Evolutionary conservation across 176 grass and related monocot species (phyloP).

Genomic region (Thalia dealbata): DNA sequence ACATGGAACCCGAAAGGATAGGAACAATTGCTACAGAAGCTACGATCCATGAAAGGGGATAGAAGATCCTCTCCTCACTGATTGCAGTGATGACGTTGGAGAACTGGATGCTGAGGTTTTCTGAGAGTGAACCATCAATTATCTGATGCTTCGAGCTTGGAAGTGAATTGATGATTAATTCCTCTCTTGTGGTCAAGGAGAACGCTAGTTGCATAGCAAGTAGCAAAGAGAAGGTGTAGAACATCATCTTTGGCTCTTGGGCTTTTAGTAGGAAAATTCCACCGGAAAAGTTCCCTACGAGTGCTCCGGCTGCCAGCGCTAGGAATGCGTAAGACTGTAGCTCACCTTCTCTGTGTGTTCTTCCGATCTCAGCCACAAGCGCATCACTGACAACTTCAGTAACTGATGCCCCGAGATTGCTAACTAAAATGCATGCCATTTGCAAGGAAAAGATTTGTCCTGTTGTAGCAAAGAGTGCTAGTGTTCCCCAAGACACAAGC

Average conservation of each 20-base stretch:
- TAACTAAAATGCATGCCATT: slow-evolving; percentile 72
- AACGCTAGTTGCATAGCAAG: slow-evolving; percentile 58
- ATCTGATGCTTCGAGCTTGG: slow-evolving; percentile 12
- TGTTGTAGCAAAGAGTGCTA: slow-evolving; percentile 43
- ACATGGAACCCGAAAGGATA: slow-evolving; percentile 64
- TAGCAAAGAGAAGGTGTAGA: slow-evolving; percentile 52
- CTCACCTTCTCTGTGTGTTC: slow-evolving; percentile 50
- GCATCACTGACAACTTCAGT: slow-evolving; percentile 86
- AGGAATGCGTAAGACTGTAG: slow-evolving; percentile 76
- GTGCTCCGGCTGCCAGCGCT: slow-evolving; percentile 53
- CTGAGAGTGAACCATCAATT: slow-evolving; percentile 26
- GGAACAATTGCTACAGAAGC: slow-evolving; percentile 70
- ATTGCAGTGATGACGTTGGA: slow-evolving; percentile 41
- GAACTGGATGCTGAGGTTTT: slow-evolving; percentile 46
- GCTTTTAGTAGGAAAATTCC: slow-evolving; percentile 54
- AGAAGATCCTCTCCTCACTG: slow-evolving; percentile 38
- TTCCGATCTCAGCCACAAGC: slow-evolving; percentile 59
- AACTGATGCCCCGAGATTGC: slow-evolving; percentile 71
- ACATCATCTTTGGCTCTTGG: slow-evolving; percentile 68
- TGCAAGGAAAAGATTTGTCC: slow-evolving; percentile 43
- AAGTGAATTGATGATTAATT: slow-evolving; percentile 20
- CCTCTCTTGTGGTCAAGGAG: slow-evolving; percentile 52
- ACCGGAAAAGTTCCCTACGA: slow-evolving; percentile 67
- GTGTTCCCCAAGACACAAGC: slow-evolving; percentile 69
- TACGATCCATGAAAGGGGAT: slow-evolving; percentile 73